Evolutionary conservation across 2,329 filamentous ascomycete species (phyloP).

Genomic region (Aspergillus eucalypticola): DNA sequence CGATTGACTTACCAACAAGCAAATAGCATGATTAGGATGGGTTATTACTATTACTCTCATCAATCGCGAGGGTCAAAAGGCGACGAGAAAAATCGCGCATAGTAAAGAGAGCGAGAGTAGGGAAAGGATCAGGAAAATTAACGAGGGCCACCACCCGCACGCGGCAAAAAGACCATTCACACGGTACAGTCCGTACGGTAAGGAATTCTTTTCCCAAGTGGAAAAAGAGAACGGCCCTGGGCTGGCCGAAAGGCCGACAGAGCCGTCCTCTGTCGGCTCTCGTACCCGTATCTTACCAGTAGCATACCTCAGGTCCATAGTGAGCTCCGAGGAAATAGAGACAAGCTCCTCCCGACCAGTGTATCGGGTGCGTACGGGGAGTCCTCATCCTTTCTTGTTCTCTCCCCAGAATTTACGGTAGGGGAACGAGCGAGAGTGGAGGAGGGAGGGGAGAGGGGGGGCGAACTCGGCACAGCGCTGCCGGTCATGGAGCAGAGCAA

Average conservation of each 20-base stretch:
- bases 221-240: neutral
- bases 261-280: neutral
- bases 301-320: neutral
- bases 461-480: constrained; percentile 27
- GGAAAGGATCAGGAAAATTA: constrained; percentile 23
- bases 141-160: constrained; percentile 23
- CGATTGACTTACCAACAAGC: neutral
- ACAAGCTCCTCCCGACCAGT: neutral
- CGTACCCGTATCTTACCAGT: neutral
- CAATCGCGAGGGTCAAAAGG: constrained; percentile 14
- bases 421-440: constrained; percentile 9
- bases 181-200: constrained; percentile 14
- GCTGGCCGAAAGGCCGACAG: neutral
- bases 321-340: neutral
- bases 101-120: constrained; percentile 18
- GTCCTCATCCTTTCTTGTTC: too few species aligned
- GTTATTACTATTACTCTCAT: constrained; percentile 15
- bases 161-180: constrained; percentile 21
- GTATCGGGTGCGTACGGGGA: neutral
- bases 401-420: constrained; percentile 8
- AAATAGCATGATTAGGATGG: constrained; percentile 6
- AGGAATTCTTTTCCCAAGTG: neutral
- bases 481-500: constrained; percentile 16
- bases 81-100: constrained; percentile 28
- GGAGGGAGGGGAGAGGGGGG: constrained; percentile 15